phyloP scores from a whole-genome alignment of 2,329 filamentous ascomycete genomes.

The Chalara sp. region DNA sequence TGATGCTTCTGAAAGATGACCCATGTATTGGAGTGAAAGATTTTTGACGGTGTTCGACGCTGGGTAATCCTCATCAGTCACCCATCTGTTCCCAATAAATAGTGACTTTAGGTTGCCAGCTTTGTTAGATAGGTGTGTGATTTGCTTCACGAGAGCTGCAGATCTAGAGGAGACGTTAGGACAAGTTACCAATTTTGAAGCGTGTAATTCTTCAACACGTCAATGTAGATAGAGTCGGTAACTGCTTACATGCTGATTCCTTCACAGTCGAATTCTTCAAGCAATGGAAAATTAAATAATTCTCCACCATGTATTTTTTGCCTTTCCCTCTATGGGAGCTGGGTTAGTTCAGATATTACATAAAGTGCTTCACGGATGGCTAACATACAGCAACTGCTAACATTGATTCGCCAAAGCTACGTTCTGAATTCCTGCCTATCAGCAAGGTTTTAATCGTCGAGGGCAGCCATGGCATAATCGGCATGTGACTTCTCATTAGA shows the following conservation, averaged over 20 bases:
- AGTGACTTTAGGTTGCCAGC: constrained; percentile 18
- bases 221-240: too few relatives aligned
- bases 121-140: constrained; percentile 14
- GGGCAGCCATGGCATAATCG: background rate
- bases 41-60: constrained; percentile 17
- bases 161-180: background rate
- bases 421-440: background rate
- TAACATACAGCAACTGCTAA: background rate
- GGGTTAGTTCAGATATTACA: background rate
- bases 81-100: constrained; percentile 13
- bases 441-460: background rate
- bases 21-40: constrained; percentile 13
- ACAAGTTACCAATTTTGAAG: too few relatives aligned
- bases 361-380: background rate
- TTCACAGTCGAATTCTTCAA: constrained; percentile 21
- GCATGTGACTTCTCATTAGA: background rate
- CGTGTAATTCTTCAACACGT: too few relatives aligned
- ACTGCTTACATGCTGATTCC: constrained; percentile 4
- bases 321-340: background rate
- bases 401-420: background rate
- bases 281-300: constrained; percentile 13
- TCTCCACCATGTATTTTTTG: constrained; percentile 1
- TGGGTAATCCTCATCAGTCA: constrained; percentile 13
- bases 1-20: constrained; percentile 10
- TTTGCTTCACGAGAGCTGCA: constrained; percentile 4